These are phyloP conservation scores for Xylaria sp. DNA, from an alignment of 495 filamentous ascomycete species.

Conservation along the genomic window DNA sequence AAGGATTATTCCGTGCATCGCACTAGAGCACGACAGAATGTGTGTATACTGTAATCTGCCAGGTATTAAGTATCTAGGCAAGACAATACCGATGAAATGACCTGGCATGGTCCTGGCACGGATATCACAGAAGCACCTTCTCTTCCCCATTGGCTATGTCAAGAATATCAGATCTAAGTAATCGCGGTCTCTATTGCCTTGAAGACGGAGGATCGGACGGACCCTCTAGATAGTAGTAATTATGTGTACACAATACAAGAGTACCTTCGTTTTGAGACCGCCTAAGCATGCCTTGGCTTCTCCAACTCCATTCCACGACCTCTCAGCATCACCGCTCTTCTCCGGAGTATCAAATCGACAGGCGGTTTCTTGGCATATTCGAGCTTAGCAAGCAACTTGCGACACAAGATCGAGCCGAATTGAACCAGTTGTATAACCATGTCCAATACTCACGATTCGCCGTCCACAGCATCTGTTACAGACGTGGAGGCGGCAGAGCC, in stretches of 20 bases:
- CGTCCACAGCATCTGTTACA: constrained; percentile 4
- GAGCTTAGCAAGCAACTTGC: background rate
- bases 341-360: background rate
- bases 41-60: too few relatives aligned
- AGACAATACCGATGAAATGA: background rate
- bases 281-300: background rate
- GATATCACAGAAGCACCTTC: background rate
- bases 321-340: background rate
- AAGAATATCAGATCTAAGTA: constrained; percentile 6
- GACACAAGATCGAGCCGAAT: background rate
- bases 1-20: background rate
- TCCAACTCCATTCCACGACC: background rate
- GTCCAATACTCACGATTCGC: background rate
- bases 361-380: background rate
- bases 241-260: background rate
- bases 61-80: background rate
- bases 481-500: constrained; percentile 11
- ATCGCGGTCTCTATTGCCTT: background rate
- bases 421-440: background rate
- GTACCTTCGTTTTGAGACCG: background rate
- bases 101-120: background rate
- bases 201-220: constrained; percentile 9
- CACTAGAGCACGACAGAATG: background rate
- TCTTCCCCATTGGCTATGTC: background rate
- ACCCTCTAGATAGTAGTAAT: background rate